Base-by-base conservation (phyloP, 306 rosid genomes). In the Castanea crenata region DNA sequence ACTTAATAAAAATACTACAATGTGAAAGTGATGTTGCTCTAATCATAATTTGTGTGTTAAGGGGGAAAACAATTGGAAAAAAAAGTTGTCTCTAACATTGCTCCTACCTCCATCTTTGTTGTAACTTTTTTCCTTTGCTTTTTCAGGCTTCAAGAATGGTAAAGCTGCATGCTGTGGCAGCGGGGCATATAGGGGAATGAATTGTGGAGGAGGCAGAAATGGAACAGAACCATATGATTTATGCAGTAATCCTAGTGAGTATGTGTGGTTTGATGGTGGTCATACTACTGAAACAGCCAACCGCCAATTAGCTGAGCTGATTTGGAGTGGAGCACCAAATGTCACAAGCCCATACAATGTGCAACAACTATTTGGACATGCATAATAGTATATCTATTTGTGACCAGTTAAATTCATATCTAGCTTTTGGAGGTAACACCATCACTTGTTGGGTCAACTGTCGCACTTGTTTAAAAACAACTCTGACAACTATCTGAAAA, bases 131-230 rank as follows among this genome's bases (percentile, higher is more conserved):
- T 38, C 21, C 25, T 54, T 32, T 19, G 21, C 29, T 41, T 73
- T 23, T 52, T 16, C 2, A 70, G 74, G 58, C 7, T 76, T 79
- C 14, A 75, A 70, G 65, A 73, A 70, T 74, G 54, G 81, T 8
- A 75, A 70, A 67, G 69, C 20, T 25, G 86, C 88, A 1, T 85
- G 88, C 18, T 87, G 91, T 80, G 91, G 91, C 19, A 79, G 58
- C 71, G 87, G 88, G 7, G 70, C 82, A 8, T 82, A 74, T 8
- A 71, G 74, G 73, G 88, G 79, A 62, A 52, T 10, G 9, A 21
- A 11, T 20, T 71, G 90, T 80, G 82, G 87, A 9, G 85, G 86
- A 64, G 81, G 76, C 56, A 80, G 77, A 10, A 34, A 38, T 16
- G 75, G 81, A 20, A 71, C 62, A 9, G 69, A 76, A 56, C 67